Percentiles rank a stretch among this genome's conserved stretches.
Evolutionary conservation across 2,329 filamentous ascomycete genomes (phyloP).

Genomic region (Phaeosphaeria sp.): DNA sequence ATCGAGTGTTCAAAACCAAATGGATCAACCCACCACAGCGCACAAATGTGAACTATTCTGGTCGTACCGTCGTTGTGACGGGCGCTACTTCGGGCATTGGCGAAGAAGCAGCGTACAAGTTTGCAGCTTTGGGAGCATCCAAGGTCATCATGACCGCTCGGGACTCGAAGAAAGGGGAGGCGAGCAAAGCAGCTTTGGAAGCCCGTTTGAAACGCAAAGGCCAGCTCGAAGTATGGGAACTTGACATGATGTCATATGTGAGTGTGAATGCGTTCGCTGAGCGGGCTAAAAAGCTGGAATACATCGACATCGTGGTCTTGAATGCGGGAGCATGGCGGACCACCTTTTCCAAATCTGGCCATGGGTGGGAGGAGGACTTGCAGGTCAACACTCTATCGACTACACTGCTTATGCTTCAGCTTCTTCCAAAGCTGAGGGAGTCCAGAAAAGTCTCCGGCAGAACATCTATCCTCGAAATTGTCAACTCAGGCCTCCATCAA

Average conservation of each 20-base stretch:
- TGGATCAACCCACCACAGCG: conserved; percentile 45
- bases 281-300: conserved; percentile 34
- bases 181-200: conserved; percentile 39
- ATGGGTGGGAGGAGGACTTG: conserved; percentile 55
- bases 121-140: conserved; percentile 43
- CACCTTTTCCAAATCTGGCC: conserved; percentile 27
- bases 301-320: conserved; percentile 48
- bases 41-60: conserved; percentile 42
- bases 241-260: conserved; percentile 46
- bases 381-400: conserved; percentile 67
- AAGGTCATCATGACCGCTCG: conserved; percentile 51
- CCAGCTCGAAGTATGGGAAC: conserved; percentile 46
- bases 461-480: conserved; percentile 41
- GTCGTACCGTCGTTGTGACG: conserved; percentile 55
- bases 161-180: conserved; percentile 44
- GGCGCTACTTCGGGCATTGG: conserved; percentile 51
- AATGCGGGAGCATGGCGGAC: conserved; percentile 48
- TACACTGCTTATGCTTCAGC: conserved; percentile 59
- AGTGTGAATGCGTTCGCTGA: conserved; percentile 42
- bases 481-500: conserved; percentile 41
- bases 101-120: conserved; percentile 46
- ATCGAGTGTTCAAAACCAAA: conserved; percentile 38
- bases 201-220: conserved; percentile 29
- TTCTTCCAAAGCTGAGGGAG: conserved; percentile 51
- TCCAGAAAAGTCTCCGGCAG: conserved; percentile 29